Evolutionary conservation across 352 stramenopile genomes (phyloP).

Genomic region (Pythium folliculosum): DNA sequence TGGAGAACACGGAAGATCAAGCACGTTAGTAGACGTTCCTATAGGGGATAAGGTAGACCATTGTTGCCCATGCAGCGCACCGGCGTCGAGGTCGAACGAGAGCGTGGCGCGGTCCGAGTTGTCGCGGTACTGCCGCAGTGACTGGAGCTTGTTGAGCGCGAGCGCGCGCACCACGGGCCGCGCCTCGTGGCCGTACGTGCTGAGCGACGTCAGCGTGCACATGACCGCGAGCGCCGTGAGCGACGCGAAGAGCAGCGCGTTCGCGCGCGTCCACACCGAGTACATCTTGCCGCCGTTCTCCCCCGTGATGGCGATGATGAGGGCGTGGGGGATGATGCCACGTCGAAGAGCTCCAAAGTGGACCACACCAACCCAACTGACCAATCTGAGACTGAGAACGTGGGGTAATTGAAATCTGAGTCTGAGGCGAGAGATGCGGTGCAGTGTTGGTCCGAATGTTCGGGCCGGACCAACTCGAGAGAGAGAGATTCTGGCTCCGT

Average conservation of each 20-base stretch:
- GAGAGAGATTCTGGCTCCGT: slow-evolving; percentile 1
- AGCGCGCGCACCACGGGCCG: slow-evolving; percentile 60
- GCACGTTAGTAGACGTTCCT: neutral
- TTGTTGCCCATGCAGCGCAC: slow-evolving; percentile 25
- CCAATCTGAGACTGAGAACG: slow-evolving; percentile 3
- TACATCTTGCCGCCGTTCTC: slow-evolving; percentile 50
- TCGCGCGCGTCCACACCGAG: slow-evolving; percentile 85
- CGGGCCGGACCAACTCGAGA: neutral
- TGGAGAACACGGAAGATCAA: neutral
- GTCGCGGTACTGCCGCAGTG: slow-evolving; percentile 83
- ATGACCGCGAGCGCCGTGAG: slow-evolving; percentile 76
- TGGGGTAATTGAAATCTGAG: neutral
- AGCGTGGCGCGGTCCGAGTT: slow-evolving; percentile 77
- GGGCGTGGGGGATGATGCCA: neutral
- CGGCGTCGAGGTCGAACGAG: slow-evolving; percentile 80
- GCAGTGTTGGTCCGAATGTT: slow-evolving; percentile 6
- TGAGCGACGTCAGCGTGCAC: slow-evolving; percentile 72
- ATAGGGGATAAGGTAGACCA: neutral
- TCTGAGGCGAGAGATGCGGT: neutral
- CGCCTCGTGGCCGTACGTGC: slow-evolving; percentile 66
- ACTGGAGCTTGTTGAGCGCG: slow-evolving; percentile 70
- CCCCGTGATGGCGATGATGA: neutral
- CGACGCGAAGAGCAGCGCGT: slow-evolving; percentile 82
- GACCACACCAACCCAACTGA: slow-evolving; percentile 3
- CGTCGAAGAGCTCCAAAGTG: slow-evolving; percentile 7